Conservation (phyloP, 2,329 filamentous ascomycete species). For the Cercospora brassicicola region DNA sequence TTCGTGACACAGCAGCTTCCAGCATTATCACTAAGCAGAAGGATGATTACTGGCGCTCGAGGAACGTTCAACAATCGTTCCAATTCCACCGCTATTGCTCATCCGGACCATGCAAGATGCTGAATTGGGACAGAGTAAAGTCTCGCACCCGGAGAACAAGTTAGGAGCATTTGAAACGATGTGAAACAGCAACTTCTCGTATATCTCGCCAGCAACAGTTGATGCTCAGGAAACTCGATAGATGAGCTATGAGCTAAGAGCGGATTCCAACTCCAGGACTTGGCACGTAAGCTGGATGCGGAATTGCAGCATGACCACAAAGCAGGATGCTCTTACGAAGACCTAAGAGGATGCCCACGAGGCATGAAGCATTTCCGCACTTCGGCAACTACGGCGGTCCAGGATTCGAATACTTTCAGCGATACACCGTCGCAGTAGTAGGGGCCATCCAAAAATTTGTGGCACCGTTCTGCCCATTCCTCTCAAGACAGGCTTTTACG, state of each 20-base stretch:
- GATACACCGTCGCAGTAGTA: background rate
- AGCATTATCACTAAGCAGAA: background rate
- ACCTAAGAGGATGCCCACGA: background rate
- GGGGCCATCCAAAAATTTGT: background rate
- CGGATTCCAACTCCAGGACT: background rate
- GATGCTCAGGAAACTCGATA: background rate
- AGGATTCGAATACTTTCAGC: background rate
- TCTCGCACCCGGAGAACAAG: background rate
- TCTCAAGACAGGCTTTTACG: background rate
- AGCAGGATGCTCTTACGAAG: background rate
- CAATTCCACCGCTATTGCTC: background rate
- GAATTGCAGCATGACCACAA: background rate
- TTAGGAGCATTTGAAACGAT: background rate
- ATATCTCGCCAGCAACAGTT: background rate
- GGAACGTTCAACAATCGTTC: background rate
- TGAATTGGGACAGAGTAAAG: background rate
- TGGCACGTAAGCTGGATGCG: background rate
- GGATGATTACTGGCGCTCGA: background rate
- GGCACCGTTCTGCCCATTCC: background rate
- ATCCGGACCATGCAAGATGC: background rate
- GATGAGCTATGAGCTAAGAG: background rate
- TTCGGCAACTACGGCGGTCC: background rate
- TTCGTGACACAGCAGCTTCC: background rate
- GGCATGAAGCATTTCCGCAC: background rate
- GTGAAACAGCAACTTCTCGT: background rate